Evolutionary conservation across 768 basidiomycete species (phyloP), one percentile per base, ranked within the genome.

Genomic region (Termitomyces sp.): DNA sequence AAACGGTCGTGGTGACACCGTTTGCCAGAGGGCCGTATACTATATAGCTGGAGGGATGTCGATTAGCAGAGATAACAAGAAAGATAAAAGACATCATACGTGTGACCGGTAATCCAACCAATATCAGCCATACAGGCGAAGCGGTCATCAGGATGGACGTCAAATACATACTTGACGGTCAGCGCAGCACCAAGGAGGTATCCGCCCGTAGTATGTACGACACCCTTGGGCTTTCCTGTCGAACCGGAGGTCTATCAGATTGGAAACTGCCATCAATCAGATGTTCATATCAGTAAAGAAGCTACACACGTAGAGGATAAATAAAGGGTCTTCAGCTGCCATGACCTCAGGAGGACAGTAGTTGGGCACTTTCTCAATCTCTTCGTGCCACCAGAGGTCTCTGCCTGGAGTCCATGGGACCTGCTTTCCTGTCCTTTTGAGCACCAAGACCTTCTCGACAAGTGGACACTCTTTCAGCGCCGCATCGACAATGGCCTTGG

Each of bases 41-140:
- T 69, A 98, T 98, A 77, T 98, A 93, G 14, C 85, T 86, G 62
- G 40, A 3, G 28, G 49, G 33, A 30, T 53, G 46, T 53, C 36
- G 35, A 38, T 58, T 48, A 18, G 26, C 28, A 41, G 36, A 63
- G 59, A 55, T 35, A 46, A 51, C 18, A 36, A 48, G 50, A 30
- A 56, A 38, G 53, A n/a, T 3, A 50, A 13, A 4, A n/a, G 6
- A 16, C 38, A 16, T 70, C 78, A 57, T 65, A 91, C 75, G 91
- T 91, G 75, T 97, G 94, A 18, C 95, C 95, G 3, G 96, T 98
- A 77, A 98, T 96, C 96, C 96, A 98, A 67, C 96, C 96, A 55
- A 99, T 82, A 69, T 99, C 96, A 58, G 96, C 96, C 95, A 98
- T 95, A 79, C 96, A 98, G 1, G 88, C 97, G 72, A 95, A 98